phyloP scores from a whole-genome alignment of 805 yeast genomes.

The Novakomyces olei region DNA sequence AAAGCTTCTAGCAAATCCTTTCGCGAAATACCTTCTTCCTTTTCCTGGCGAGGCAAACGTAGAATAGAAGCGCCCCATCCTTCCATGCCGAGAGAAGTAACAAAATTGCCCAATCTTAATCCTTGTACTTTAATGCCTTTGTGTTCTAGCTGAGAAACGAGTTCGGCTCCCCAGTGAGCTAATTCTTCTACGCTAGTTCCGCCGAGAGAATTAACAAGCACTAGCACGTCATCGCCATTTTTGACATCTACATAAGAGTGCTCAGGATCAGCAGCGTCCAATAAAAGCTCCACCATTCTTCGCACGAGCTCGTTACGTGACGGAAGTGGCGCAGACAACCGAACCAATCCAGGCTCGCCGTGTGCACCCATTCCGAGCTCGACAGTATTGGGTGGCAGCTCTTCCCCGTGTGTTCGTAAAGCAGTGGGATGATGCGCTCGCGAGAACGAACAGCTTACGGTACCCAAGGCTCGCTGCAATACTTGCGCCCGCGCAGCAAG shows the following conservation, averaged over 20 bases:
- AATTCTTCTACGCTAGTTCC: constrained; percentile 70
- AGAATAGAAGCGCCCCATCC: too few relatives aligned
- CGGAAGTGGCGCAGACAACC: constrained; percentile 47
- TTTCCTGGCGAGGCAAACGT: too few relatives aligned
- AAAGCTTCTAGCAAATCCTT: too few relatives aligned
- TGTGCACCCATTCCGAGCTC: constrained; percentile 94
- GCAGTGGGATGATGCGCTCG: constrained; percentile 82
- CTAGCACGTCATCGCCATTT: constrained; percentile 38
- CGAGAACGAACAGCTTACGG: constrained; percentile 75
- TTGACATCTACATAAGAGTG: constrained; percentile 58
- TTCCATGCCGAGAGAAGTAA: too few relatives aligned
- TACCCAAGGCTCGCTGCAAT: constrained; percentile 45
- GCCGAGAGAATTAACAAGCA: constrained; percentile 69
- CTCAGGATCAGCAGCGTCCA: constrained; percentile 45
- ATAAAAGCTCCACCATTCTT: constrained; percentile 36
- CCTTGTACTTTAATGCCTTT: too few relatives aligned
- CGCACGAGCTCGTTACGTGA: constrained; percentile 36
- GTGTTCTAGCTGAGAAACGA: too few relatives aligned
- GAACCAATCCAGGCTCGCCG: constrained; percentile 71
- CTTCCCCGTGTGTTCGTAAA: constrained; percentile 20
- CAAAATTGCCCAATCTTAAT: too few relatives aligned
- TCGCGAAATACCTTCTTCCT: too few relatives aligned
- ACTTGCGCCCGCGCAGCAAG: constrained; percentile 37
- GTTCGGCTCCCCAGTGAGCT: too few relatives aligned
- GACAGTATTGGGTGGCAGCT: constrained; percentile 38